Percentiles rank a stretch among this genome's conserved stretches.
Conservation (phyloP, 129 eudicot species). For the Centaurea solstitialis region DNA sequence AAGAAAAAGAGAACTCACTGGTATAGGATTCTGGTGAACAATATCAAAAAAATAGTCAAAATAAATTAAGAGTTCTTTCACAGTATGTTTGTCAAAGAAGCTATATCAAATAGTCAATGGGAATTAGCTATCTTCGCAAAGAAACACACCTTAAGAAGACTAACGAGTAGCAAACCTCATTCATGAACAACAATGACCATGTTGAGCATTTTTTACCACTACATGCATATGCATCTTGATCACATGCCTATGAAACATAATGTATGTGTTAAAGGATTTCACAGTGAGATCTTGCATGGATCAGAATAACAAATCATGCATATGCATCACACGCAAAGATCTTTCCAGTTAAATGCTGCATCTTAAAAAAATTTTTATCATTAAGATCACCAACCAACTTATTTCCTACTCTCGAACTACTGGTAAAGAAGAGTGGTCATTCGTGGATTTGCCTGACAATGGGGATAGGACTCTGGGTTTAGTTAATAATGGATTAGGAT, state of each 20-base stretch:
- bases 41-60: no score
- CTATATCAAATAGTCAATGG: no score
- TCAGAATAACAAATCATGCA: slow-evolving; percentile 41
- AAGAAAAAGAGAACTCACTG: no score
- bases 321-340: slow-evolving; percentile 89
- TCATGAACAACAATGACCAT: slow-evolving; percentile 61
- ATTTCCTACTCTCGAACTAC: slow-evolving; percentile 86
- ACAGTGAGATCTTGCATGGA: background rate
- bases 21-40: no score
- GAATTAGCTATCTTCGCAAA: background rate
- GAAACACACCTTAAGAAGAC: background rate
- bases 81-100: no score
- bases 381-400: slow-evolving; percentile 68
- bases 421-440: slow-evolving; percentile 92
- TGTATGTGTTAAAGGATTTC: slow-evolving; percentile 50
- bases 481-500: no score
- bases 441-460: slow-evolving; percentile 79
- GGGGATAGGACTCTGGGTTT: no score
- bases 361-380: slow-evolving; percentile 82
- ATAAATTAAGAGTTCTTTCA: no score
- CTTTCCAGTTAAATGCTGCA: slow-evolving; percentile 92
- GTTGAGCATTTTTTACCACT: slow-evolving; percentile 94
- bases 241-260: slow-evolving; percentile 93
- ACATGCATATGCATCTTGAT: slow-evolving; percentile 95
- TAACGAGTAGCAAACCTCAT: no score